A percentile compares a stretch with the other conserved stretches of the same genome.
phyloP scores from a whole-genome alignment of 176 grass and related monocot genomes.

The Eragrostis curvula region DNA sequence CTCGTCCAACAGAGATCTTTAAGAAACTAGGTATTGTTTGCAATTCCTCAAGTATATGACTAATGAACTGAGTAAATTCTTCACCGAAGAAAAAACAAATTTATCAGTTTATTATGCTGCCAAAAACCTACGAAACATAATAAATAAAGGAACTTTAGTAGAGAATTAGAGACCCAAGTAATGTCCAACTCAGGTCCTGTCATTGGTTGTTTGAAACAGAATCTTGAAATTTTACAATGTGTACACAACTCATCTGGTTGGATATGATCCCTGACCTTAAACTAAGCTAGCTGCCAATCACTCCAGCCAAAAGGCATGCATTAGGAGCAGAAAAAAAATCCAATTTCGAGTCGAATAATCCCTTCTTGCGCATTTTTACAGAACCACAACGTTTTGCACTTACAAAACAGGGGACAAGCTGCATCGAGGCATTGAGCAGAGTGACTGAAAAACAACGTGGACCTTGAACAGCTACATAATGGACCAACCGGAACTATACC shows the following conservation, averaged over 20 bases:
- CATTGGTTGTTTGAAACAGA: background rate
- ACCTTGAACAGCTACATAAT: background rate
- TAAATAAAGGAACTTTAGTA: slow-evolving; percentile 5
- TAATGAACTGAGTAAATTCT: background rate
- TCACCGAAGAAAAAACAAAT: too few relatives aligned
- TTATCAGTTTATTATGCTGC: background rate
- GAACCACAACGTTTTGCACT: background rate
- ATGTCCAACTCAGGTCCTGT: background rate
- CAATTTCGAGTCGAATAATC: background rate
- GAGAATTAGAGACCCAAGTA: background rate
- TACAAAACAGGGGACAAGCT: background rate
- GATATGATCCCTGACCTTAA: background rate
- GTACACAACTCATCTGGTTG: background rate
- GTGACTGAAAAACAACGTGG: background rate
- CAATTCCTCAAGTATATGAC: background rate
- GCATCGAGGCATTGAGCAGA: background rate
- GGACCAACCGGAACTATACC: background rate
- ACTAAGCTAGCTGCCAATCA: background rate
- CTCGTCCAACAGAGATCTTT: background rate
- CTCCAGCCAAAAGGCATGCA: background rate
- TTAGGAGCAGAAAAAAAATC: background rate
- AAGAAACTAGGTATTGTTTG: background rate
- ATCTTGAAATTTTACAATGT: background rate
- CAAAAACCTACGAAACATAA: background rate
- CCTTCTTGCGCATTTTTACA: background rate